Percentiles rank a stretch among this genome's conserved stretches.
These are phyloP conservation scores for Astrothelium macrocarpum DNA, from an alignment of 495 filamentous ascomycete species.

Conservation along the genomic window DNA sequence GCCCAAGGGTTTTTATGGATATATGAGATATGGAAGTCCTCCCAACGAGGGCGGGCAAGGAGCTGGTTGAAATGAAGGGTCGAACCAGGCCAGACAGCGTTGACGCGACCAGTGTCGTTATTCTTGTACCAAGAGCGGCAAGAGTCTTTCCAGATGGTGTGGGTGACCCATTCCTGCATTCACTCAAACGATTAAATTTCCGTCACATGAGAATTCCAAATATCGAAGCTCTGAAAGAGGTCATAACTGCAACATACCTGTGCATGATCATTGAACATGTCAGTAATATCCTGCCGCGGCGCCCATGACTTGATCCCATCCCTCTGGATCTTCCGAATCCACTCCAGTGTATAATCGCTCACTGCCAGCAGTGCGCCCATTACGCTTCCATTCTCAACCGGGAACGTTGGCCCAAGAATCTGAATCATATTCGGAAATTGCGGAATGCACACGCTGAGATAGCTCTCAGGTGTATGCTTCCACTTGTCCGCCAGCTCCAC, in stretches of 20 bases:
- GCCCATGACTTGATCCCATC: constrained; percentile 30
- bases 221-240: neutral
- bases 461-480: constrained; percentile 26
- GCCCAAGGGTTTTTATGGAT: constrained; percentile 31
- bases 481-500: constrained; percentile 29
- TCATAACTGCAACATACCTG: constrained; percentile 11
- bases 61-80: constrained; percentile 28
- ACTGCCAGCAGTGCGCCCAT: constrained; percentile 25
- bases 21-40: constrained; percentile 32
- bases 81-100: constrained; percentile 29
- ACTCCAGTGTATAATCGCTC: constrained; percentile 26
- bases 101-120: constrained; percentile 32
- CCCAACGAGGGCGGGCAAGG: constrained; percentile 25
- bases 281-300: constrained; percentile 27
- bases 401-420: constrained; percentile 16
- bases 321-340: constrained; percentile 34
- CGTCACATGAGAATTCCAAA: neutral
- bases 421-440: constrained; percentile 30
- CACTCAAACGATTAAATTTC: neutral
- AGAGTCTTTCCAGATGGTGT: constrained; percentile 33
- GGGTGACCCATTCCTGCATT: constrained; percentile 30
- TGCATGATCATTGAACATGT: constrained; percentile 30
- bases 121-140: constrained; percentile 31
- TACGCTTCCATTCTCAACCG: constrained; percentile 30
- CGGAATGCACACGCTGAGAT: constrained; percentile 28